Evolutionary conservation across 345 rosid genomes (phyloP), one percentile per base, ranked within the genome.

Genomic region (Syzygium grande): DNA sequence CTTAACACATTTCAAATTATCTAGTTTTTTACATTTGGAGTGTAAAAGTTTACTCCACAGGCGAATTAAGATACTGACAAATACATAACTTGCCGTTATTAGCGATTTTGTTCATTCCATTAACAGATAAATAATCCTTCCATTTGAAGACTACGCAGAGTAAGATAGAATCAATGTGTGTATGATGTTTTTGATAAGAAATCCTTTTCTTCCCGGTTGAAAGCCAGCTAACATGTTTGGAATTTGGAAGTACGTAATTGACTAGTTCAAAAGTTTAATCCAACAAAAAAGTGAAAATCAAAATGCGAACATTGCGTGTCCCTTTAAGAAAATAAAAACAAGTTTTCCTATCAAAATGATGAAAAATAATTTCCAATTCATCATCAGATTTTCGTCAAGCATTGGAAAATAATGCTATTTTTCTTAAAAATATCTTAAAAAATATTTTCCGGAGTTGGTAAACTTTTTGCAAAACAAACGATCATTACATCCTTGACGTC

Each of bases 381-480:
- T 30, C 21, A 29, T 65, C 22, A 4, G 17, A 29, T 65, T 16
- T 65, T 41, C 8, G 2, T 8, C 41, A 2, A 65, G 21, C 78
- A 29, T 21, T 0, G 0, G 11, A 29, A 65, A 65, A 30, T 0
- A 16, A 29, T 30, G 0, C 16, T 15, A 27, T 59, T 59, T 59
- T 59, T 59, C 65, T 11, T 3, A 59, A 59, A 58, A 65, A 15
- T 14, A 16, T 15, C 5, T 15, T 15, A 21, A 0, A 65, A 65
- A 65, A 65, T 8, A 19, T 15, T 65, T 65, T 65, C 3, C 9
- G 0, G 2, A 65, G 78, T 65, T 10, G 12, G 30, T 21, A 3
- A 65, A 65, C 41, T 29, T 63, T 29, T 29, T 2, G 5, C 1
- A 1, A 63, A 15, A 15, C 3, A 30, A 15, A 65, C 1, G 3